Base-by-base conservation (phyloP, 2,329 filamentous ascomycete species). In the Fusarium nematophilum region DNA sequence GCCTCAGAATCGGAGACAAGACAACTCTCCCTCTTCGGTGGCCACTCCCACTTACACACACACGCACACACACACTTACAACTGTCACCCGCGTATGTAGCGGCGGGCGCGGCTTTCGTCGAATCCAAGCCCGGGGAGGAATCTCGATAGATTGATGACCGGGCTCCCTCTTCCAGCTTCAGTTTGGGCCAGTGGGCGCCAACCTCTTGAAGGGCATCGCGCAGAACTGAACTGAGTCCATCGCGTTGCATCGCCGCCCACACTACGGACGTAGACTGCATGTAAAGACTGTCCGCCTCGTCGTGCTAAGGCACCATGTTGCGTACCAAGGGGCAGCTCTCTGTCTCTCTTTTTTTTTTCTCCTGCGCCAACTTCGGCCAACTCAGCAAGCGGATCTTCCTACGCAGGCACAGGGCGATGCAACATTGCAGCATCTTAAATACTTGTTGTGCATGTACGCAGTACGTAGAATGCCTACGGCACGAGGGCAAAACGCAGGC, bases 361-460 rank as follows among this genome's bases (percentile, higher is more conserved):
- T 46, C 40, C 58, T 53, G 59, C 53, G 45, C 56, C 64, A 63
- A 63, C 57, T 53, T 51, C 53, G 48, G 64, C 65, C 65, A 68
- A 42, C 65, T 63, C 65, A 68, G 47, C 60, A 68, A 60, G 66
- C 62, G 62, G 62, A 62, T 34, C 49, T 33, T 31, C 17, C 47
- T 31, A 50, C 33, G 47, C 34, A 42, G 37, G 33, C 26, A 51
- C 29, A 52, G 27, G 52, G 27, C 51, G 58, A 60, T 61, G 57
- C 54, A 59, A 29, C 54, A 48, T 18, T 34, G 25, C 29, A 39
- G 40, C 34, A 36, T 49, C 34, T 37, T 37, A 6, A 21, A 4
- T 21, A 21, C 21, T 21, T 21, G n/a, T 21, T 21, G 21, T 21
- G 21, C 21, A 21, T 21, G 21, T 21, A 21, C 4, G 4, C 21